Evolutionary conservation across 805 yeast genomes (phyloP).

Genomic region (Schizosaccharomyces cryophilus): DNA sequence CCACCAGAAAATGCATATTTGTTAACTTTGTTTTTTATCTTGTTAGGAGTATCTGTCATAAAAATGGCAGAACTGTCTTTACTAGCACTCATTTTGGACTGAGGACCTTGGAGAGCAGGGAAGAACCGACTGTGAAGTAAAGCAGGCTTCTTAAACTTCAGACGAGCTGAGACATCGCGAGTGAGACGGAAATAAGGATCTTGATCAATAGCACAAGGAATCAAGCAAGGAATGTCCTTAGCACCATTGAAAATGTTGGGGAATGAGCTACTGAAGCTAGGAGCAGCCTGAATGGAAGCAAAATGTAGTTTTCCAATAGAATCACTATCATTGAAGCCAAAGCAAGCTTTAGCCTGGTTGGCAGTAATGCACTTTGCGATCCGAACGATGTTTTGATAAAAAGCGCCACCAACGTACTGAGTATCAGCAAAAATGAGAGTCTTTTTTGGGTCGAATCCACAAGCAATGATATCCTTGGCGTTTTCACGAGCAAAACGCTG

Average conservation of each 20-base stretch:
- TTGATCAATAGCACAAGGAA: conserved; percentile 94
- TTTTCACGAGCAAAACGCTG: conserved; percentile 56
- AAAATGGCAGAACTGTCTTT: conserved; percentile 76
- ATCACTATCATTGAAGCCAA: conserved; percentile 86
- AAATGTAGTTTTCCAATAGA: conserved; percentile 86
- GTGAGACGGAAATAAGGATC: conserved; percentile 95
- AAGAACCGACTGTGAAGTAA: conserved; percentile 83
- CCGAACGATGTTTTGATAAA: conserved; percentile 82
- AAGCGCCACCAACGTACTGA: conserved; percentile 75
- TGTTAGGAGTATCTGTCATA: conserved; percentile 84
- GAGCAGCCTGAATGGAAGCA: conserved; percentile 86
- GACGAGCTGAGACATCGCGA: conserved; percentile 87
- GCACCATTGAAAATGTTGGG: conserved; percentile 78
- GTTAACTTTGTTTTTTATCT: conserved; percentile 80
- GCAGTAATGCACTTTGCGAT: conserved; percentile 86
- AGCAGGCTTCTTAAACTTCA: conserved; percentile 74
- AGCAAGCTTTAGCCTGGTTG: conserved; percentile 89
- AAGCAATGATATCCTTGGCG: conserved; percentile 78
- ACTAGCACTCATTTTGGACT: conserved; percentile 91
- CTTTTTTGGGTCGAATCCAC: conserved; percentile 83
- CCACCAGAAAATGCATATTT: conserved; percentile 96
- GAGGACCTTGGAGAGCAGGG: conserved; percentile 79
- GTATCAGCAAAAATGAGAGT: conserved; percentile 88
- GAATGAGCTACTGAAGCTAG: conserved; percentile 88
- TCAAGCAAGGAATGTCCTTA: conserved; percentile 77